Percentiles rank a stretch among this genome's conserved stretches.
Conservation (phyloP, 2,329 filamentous ascomycete species). For the Hirsutella thompsonii region DNA sequence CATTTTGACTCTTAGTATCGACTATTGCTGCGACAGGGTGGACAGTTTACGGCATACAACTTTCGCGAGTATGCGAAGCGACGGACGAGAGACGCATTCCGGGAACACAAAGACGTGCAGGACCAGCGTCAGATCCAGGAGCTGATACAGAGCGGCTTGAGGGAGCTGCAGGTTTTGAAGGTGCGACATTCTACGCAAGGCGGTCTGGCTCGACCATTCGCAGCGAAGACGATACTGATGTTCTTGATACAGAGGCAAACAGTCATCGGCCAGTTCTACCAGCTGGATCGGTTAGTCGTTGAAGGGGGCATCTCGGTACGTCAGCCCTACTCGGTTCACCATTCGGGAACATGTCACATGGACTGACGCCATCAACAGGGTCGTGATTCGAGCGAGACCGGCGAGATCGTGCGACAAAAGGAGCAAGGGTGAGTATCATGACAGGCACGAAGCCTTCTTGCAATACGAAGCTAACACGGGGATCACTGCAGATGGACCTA, state of each 20-base stretch:
- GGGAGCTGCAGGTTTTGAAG: constrained; percentile 83
- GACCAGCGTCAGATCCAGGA: constrained; percentile 75
- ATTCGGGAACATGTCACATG: no score
- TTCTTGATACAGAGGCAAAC: constrained; percentile 69
- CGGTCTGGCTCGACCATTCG: no score
- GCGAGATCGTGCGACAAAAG: constrained; percentile 61
- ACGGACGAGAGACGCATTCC: constrained; percentile 81
- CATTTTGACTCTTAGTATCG: constrained; percentile 87
- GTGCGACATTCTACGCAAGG: constrained; percentile 29
- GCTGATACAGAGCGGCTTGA: constrained; percentile 75
- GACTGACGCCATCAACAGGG: constrained; percentile 30
- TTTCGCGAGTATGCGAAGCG: constrained; percentile 94
- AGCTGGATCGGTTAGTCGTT: constrained; percentile 81
- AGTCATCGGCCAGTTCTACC: constrained; percentile 86
- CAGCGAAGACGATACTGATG: constrained; percentile 7
- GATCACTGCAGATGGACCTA: constrained; percentile 4
- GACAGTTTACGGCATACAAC: constrained; percentile 88
- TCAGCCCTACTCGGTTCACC: no score
- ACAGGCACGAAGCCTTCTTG: not conserved
- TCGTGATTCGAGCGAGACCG: constrained; percentile 55
- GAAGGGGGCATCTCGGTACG: constrained; percentile 69
- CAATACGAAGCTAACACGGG: not conserved
- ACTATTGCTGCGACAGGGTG: constrained; percentile 73
- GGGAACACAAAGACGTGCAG: constrained; percentile 59
- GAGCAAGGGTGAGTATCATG: constrained; percentile 53